Evolutionary conservation across 768 basidiomycete species (phyloP), one percentile per base, ranked within the genome.

Genomic region (Boletus reticuloceps): DNA sequence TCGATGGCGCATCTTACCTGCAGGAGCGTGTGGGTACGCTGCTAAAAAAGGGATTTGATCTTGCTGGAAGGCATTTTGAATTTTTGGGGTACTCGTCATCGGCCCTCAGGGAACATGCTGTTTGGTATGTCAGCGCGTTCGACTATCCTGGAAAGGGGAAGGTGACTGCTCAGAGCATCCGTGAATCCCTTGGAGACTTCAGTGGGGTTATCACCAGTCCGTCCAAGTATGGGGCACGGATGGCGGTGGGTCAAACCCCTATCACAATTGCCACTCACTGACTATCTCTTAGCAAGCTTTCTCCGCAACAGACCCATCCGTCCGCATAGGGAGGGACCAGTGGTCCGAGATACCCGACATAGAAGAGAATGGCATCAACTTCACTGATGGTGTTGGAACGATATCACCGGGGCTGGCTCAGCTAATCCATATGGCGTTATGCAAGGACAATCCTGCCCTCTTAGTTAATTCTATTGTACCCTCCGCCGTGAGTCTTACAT

Each of bases 81-180:
- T 93, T 94, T 64, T 74, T 94, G 31, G 92, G 86, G 0, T 93
- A 93, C 63, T 94, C 91, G 1, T 79, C 73, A 42, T 92, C 91
- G 2, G 83, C 91, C 5, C 72, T 94, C 17, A 82, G 85, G 25
- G 82, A 88, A 54, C 91, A 94, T 63, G 80, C 88, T 0, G 91
- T 93, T 7, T 94, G 91, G 91, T 92, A 88, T 59, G 73, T 93
- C 64, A 76, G 74, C 43, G 82, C 85, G 0, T 92, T 93, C 69
- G 16, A 72, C 13, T 75, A 82, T 56, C 68, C 72, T 5, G 65
- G 66, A 10, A 74, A 72, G 32, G 79, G 78, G 0, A 48, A 47
- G 37, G 75, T 93, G 27, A 78, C 78, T 11, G 81, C 88, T 1
- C 73, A 79, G 39, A 70, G 56, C 12, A 91, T 95, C 53, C 79